Evolutionary conservation across 352 stramenopile species (phyloP).

Genomic region (Thraustochytrium sp.): DNA sequence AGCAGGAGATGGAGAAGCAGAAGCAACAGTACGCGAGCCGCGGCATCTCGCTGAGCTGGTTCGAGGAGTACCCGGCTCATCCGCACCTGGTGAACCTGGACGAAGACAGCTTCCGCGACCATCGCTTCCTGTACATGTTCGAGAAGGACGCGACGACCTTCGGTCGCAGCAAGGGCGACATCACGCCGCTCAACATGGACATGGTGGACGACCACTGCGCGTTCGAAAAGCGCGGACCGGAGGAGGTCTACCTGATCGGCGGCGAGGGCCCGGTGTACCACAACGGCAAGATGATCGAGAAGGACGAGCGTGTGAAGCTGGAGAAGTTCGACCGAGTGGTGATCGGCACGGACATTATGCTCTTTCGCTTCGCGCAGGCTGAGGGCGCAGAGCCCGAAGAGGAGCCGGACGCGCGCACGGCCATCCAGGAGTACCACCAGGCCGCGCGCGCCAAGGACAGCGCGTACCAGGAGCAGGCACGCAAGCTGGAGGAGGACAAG

Average conservation of each 20-base stretch:
- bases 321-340: slow-evolving; percentile 66
- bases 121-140: slow-evolving; percentile 84
- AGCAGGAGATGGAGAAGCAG: slow-evolving; percentile 77
- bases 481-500: slow-evolving; percentile 78
- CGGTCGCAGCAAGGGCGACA: slow-evolving; percentile 68
- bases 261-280: slow-evolving; percentile 73
- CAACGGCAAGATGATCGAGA: slow-evolving; percentile 69
- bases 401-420: slow-evolving; percentile 42
- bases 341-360: slow-evolving; percentile 74
- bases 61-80: slow-evolving; percentile 64
- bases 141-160: slow-evolving; percentile 57
- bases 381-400: slow-evolving; percentile 51
- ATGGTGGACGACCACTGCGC: slow-evolving; percentile 75
- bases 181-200: slow-evolving; percentile 81
- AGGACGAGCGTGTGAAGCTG: slow-evolving; percentile 54
- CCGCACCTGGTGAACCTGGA: slow-evolving; percentile 87
- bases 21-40: slow-evolving; percentile 81
- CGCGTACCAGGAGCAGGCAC: slow-evolving; percentile 11
- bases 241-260: slow-evolving; percentile 54
- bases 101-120: slow-evolving; percentile 81
- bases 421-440: slow-evolving; percentile 66
- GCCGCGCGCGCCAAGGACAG: slow-evolving; percentile 60
- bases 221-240: slow-evolving; percentile 38
- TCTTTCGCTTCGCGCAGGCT: slow-evolving; percentile 64
- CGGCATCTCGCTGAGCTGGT: slow-evolving; percentile 77